Evolutionary conservation across 2,329 filamentous ascomycete species (phyloP).

Genomic region (Beauveria brongniartii): DNA sequence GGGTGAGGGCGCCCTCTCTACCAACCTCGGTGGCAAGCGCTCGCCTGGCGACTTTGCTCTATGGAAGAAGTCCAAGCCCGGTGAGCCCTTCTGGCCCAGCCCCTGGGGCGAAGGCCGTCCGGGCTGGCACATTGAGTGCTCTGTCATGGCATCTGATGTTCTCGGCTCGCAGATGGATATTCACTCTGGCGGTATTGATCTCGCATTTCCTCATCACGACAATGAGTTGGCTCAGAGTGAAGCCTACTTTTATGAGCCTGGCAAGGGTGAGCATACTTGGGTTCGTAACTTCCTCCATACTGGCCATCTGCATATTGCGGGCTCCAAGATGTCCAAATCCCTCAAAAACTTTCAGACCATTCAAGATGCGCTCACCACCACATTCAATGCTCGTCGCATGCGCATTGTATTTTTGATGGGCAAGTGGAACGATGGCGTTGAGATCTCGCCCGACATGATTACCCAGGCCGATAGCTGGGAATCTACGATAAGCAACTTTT

Average conservation of each 20-base stretch:
- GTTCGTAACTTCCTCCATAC: constrained; percentile 95
- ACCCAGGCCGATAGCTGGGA: constrained; percentile 73
- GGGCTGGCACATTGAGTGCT: constrained; percentile 97
- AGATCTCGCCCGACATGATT: constrained; percentile 79
- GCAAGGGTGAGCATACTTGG: constrained; percentile 60
- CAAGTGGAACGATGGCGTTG: constrained; percentile 83
- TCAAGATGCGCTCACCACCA: constrained; percentile 62
- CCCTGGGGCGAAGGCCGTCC: constrained; percentile 83
- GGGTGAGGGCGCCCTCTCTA: constrained; percentile 75
- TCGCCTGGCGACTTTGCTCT: constrained; percentile 79
- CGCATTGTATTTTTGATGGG: constrained; percentile 83
- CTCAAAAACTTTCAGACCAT: constrained; percentile 96
- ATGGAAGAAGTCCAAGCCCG: constrained; percentile 88
- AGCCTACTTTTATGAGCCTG: constrained; percentile 61
- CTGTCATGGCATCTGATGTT: constrained; percentile 87
- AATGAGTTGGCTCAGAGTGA: constrained; percentile 88
- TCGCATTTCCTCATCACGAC: constrained; percentile 87
- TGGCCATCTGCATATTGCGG: constrained; percentile 78
- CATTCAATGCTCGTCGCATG: constrained; percentile 70
- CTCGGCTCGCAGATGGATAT: constrained; percentile 82
- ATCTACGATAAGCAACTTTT: constrained; percentile 63
- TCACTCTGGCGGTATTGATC: constrained; percentile 85
- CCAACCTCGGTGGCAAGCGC: constrained; percentile 57
- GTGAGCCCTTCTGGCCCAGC: constrained; percentile 84
- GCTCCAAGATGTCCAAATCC: constrained; percentile 93